These are phyloP conservation scores for Sphagnum contortum DNA, from an alignment of 225 moss, liverwort and hornwort genomes.

Conservation along the genomic window DNA sequence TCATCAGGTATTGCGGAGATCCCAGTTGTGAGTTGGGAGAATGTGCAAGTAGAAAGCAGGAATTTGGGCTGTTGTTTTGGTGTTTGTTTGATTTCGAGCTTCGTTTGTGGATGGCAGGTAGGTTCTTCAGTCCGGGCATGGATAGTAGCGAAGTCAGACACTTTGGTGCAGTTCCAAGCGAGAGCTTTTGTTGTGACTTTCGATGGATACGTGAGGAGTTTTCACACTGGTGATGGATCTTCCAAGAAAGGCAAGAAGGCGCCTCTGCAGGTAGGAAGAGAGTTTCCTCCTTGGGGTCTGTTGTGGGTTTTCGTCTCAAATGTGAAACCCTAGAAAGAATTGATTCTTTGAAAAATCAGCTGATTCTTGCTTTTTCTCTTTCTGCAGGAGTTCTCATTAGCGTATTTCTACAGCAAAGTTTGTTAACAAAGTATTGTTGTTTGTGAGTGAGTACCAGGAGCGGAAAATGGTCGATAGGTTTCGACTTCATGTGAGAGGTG, in stretches of 20 bases:
- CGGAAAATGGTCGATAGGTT: constrained; percentile 84
- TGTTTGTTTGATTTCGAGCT: no score
- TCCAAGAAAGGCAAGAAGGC: constrained; percentile 16
- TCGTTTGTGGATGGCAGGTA: no score
- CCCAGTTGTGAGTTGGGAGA: no score
- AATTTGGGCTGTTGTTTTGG: no score
- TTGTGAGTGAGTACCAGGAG: constrained; percentile 35
- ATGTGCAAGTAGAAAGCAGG: no score
- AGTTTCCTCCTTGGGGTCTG: background rate
- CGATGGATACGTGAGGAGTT: background rate
- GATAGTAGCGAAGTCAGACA: no score
- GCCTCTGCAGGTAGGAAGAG: constrained; percentile 22
- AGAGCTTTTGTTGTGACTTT: background rate
- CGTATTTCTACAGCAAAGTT: background rate
- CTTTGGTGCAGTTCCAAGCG: no score
- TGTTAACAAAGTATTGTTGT: background rate
- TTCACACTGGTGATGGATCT: constrained; percentile 3
- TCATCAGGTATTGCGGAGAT: no score
- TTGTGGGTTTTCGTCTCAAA: background rate
- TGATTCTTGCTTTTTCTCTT: no score
- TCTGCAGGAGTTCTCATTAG: no score
- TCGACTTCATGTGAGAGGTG: constrained; percentile 73
- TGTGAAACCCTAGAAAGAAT: background rate
- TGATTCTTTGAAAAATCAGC: no score
- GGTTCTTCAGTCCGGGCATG: no score